phyloP scores from a whole-genome alignment of 78 protist species.

The Protostelium mycophagum region DNA sequence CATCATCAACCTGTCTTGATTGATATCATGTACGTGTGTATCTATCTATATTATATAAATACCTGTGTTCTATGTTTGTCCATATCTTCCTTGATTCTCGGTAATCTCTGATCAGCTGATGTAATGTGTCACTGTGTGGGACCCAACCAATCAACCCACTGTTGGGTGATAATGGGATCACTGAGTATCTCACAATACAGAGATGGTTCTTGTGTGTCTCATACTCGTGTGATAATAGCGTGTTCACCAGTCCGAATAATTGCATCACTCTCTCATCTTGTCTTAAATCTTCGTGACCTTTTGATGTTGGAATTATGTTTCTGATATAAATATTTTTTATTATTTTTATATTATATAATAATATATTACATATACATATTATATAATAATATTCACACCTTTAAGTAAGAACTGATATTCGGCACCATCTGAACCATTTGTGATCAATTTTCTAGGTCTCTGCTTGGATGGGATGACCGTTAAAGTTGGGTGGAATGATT shows the following conservation, averaged over 20 bases:
- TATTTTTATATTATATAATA: not conserved
- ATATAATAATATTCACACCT: slow-evolving; percentile 20
- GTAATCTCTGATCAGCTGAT: slow-evolving; percentile 80
- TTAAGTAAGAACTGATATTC: slow-evolving; percentile 89
- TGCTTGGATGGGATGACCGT: slow-evolving; percentile 95
- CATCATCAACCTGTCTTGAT: slow-evolving; percentile 84
- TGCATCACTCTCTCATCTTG: slow-evolving; percentile 97
- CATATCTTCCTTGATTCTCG: slow-evolving; percentile 74
- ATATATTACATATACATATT: not conserved
- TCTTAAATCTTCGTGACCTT: slow-evolving; percentile 96
- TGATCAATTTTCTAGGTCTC: slow-evolving; percentile 91
- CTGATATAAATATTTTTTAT: not conserved
- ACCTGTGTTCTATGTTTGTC: slow-evolving; percentile 70
- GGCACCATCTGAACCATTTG: slow-evolving; percentile 85
- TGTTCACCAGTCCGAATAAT: slow-evolving; percentile 97
- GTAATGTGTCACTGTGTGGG: slow-evolving; percentile 89
- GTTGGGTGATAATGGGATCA: slow-evolving; percentile 86
- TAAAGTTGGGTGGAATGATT: slow-evolving; percentile 73
- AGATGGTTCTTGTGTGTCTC: slow-evolving; percentile 71
- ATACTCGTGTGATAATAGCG: slow-evolving; percentile 74
- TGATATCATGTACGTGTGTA: too few relatives aligned
- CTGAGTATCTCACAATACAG: slow-evolving; percentile 72
- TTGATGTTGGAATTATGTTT: not conserved
- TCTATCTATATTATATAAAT: too few relatives aligned
- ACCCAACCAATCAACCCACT: slow-evolving; percentile 92